These are phyloP conservation scores for Ophidiomyces ophidiicola DNA, from an alignment of 2,329 filamentous ascomycete genomes.

Conservation along the genomic window DNA sequence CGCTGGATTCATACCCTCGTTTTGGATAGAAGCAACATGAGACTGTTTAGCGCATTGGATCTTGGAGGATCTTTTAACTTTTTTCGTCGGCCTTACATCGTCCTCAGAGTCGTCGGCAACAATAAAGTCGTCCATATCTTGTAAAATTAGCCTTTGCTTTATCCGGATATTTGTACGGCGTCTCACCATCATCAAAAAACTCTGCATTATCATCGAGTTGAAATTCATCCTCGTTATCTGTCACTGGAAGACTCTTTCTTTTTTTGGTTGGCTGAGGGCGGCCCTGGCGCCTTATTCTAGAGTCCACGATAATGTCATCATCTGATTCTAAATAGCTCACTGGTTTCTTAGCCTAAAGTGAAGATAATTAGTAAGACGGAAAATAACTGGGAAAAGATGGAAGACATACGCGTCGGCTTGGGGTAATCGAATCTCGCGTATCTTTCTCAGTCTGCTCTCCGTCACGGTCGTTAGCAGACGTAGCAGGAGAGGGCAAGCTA, in stretches of 20 bases:
- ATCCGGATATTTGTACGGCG: constrained; percentile 3
- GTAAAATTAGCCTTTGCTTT: constrained; percentile 18
- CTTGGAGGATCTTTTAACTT: constrained; percentile 54
- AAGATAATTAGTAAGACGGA: background rate
- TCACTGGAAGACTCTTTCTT: constrained; percentile 51
- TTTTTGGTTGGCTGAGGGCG: constrained; percentile 42
- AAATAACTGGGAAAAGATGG: background rate
- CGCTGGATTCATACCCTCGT: constrained; percentile 44
- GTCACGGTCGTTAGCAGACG: constrained; percentile 32
- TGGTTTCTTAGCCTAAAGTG: constrained; percentile 45
- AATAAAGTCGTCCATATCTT: constrained; percentile 77
- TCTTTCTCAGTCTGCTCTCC: constrained; percentile 35
- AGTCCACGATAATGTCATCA: constrained; percentile 57
- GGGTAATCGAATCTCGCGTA: constrained; percentile 50
- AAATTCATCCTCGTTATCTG: constrained; percentile 58
- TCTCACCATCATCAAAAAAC: constrained; percentile 39
- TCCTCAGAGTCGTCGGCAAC: constrained; percentile 82
- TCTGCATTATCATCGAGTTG: constrained; percentile 44
- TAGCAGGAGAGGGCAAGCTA: constrained; percentile 35
- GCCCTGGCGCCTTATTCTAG: constrained; percentile 36
- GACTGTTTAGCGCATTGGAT: constrained; percentile 25
- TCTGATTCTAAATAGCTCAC: constrained; percentile 75
- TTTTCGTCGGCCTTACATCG: constrained; percentile 50
- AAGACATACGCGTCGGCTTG: constrained; percentile 59
- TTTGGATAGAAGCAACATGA: constrained; percentile 36